These are phyloP conservation scores for Penicillium atrosanguineum DNA, from an alignment of 495 filamentous ascomycete species.

Conservation along the genomic window DNA sequence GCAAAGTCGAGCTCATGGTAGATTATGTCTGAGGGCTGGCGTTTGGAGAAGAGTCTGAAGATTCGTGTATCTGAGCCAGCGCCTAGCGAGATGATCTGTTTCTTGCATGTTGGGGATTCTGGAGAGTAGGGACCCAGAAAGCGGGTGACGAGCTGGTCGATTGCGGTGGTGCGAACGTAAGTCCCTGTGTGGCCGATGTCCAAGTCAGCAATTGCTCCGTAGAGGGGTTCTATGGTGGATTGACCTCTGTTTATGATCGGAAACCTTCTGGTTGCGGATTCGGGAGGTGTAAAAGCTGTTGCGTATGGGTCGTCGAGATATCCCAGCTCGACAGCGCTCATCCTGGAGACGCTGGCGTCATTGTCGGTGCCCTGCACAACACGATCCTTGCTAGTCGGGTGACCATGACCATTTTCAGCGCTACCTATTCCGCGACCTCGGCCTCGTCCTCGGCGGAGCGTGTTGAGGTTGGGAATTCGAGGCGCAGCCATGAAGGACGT, in stretches of 20 bases:
- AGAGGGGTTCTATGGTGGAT: background rate
- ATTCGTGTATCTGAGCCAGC: constrained; percentile 90
- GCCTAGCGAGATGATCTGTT: constrained; percentile 90
- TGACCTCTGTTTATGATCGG: constrained; percentile 93
- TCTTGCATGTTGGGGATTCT: constrained; percentile 30
- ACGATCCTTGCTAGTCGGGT: constrained; percentile 45
- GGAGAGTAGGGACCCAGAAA: constrained; percentile 55
- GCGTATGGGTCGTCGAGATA: constrained; percentile 86
- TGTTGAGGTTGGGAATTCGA: constrained; percentile 74
- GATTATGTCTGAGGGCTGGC: constrained; percentile 40
- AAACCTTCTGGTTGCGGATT: constrained; percentile 52
- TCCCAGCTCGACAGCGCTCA: constrained; percentile 84
- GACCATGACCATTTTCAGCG: constrained; percentile 22
- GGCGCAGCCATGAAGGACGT: constrained; percentile 60
- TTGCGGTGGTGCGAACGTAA: constrained; percentile 86
- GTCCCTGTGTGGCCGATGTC: constrained; percentile 58
- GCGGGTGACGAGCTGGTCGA: constrained; percentile 71
- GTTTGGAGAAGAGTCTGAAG: constrained; percentile 61
- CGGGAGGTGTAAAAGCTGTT: constrained; percentile 55
- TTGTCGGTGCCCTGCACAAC: constrained; percentile 86
- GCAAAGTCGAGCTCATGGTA: constrained; percentile 97
- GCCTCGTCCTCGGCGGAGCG: constrained; percentile 54
- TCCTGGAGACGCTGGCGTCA: constrained; percentile 82
- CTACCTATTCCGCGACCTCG: constrained; percentile 36
- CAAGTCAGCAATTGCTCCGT: constrained; percentile 1